A percentile compares a stretch with the other conserved stretches of the same genome.
phyloP scores from a whole-genome alignment of 495 filamentous ascomycete species.

The Jackrogersella minutella region DNA sequence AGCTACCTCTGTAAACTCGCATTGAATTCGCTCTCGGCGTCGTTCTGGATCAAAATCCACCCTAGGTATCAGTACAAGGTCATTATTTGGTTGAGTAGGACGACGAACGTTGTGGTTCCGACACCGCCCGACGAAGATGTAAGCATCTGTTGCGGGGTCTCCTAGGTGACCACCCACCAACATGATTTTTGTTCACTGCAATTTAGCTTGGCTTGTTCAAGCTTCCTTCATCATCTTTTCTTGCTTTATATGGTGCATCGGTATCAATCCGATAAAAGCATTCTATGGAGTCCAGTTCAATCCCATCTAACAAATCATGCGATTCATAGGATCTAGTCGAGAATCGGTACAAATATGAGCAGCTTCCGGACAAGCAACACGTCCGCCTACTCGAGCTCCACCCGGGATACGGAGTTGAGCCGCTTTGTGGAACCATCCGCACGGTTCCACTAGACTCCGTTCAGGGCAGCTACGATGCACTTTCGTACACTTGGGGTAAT shows the following conservation, averaged over 20 bases:
- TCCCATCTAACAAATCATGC: not conserved
- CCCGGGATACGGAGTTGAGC: not conserved
- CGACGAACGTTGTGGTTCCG: not conserved
- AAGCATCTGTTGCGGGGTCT: no score
- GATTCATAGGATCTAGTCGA: not conserved
- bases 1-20: not conserved
- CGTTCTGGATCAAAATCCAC: no score
- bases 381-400: not conserved
- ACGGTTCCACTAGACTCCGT: not conserved
- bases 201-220: no score
- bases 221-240: no score
- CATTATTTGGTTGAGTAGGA: not conserved
- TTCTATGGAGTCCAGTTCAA: not conserved
- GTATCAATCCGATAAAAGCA: not conserved
- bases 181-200: no score
- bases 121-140: not conserved
- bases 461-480: not conserved
- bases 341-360: not conserved
- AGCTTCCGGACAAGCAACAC: not conserved
- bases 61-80: not conserved
- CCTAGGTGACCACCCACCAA: no score
- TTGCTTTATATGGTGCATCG: no score
- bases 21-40: not conserved
- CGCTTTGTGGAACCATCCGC: not conserved
- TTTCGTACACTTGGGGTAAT: not conserved